Base-by-base conservation (phyloP, 148 eudicot species). In the Camellia lanceoleosa region DNA sequence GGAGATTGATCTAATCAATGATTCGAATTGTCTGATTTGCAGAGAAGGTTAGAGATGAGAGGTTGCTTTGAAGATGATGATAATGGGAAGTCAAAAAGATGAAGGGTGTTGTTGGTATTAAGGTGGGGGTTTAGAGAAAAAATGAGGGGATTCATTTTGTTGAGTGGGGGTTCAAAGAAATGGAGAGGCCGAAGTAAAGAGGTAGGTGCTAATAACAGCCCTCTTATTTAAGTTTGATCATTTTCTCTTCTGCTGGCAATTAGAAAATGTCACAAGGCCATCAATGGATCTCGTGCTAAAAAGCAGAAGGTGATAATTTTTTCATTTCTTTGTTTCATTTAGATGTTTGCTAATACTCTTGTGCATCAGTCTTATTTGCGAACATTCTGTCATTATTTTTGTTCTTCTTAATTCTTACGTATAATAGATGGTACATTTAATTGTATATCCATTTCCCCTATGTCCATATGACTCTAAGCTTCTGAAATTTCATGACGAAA, bases 271-370 rank as follows among this genome's bases (percentile, higher is more conserved):
- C 98, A 89, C 81, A 85, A 98, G 87, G 98, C 98, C 68, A 97
- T 97, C 80, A 94, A 97, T 83, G 97, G 90, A 74, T 90, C 99
- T 84, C 98, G 98, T 63, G 94, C 98, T 77, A 94, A 92, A 80
- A 97, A 97, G 87, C 92, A 98, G 19, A 97, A 97, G 97, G 99
- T 97, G 78, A 76, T 84, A 44, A 47, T 11, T 74, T 65, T 78
- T 74, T 70, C 52, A 79, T 58, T 55, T 47, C 16, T 55, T 11
- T 69, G 19, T 11, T 30, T 63, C 18, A 59, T 60, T n/a, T 61
- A 63, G 42, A 67, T 68, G 68, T 10, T 68, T 61, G 19, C 54
- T 51, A 44, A n/a, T 58, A 47, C 78, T 80, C 61, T 60, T 63
- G 44, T 54, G 16, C 13, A 23, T 52, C 44, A 60, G 42, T 15